Base-by-base conservation (phyloP, 1,139 yeast genomes). In the Pichia sp. region DNA sequence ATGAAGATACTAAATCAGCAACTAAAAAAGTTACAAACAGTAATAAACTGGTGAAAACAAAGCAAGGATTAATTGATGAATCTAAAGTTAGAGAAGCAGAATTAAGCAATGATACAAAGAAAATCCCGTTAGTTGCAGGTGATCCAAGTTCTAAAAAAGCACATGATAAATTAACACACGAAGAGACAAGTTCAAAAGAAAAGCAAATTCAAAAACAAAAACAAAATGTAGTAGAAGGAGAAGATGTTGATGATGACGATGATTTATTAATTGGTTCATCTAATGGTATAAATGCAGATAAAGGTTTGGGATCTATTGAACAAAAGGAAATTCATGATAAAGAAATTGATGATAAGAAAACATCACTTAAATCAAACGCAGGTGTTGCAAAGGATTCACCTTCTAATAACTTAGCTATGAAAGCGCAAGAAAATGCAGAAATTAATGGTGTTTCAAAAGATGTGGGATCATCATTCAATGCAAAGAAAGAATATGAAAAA, bases 1-100 rank as follows among this genome's bases (percentile, higher is more conserved):
- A 34, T 16, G 46, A 33, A 18, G 27, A 31, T 27, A 16, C 53
- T 16, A 51, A 51, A 27, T 45, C 51, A 3, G 51, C 56, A 33
- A 52, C 60, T n/a, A 55, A 57, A 38, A 58, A 58, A 29, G 43
- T 56, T 31, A 51, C 49, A 11, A 61, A 57, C 45, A 58, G 59
- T 14, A 65, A 65, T 51, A 56, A 58, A 39, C 46, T 60, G 19
- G 69, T 66, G 3, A 60, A 52, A 42, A 52, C 51, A 42, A 64
- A 66, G 50, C 56, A 61, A 19, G 70, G 70, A 1, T 58, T 56
- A 14, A 66, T 67, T 36, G 70, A 66, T 48, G 70, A 67, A 53
- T 46, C 64, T 13, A 66, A 66, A 53, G 69, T 66, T 36, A 63
- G 61, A 41, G 56, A 58, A 48, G 66, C 64, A 2, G 70, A 67